Base-by-base conservation (phyloP, 169 alveolate genomes). In the Perkinsus marinus region DNA sequence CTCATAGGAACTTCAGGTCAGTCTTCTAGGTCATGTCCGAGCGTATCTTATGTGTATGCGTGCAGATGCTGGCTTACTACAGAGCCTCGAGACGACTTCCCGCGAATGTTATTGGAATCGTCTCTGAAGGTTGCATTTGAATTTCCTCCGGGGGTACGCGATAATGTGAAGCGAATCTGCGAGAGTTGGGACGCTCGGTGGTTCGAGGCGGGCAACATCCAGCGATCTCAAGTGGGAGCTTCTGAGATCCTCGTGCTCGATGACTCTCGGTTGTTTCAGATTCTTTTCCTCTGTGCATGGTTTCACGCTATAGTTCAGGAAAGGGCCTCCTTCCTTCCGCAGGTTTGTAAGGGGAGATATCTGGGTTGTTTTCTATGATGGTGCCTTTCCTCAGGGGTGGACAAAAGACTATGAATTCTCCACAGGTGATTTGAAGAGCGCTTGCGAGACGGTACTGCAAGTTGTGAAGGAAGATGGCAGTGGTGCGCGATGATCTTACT, bases 81-180 rank as follows among this genome's bases (percentile, higher is more conserved):
- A 30, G 99, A 97, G 93, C 96, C 98, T 16, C 98, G 97, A 93
- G 93, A 92, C 39, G 96, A 97, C 93, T 97, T 97, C 97, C 98
- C 98, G 69, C 95, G 98, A 17, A 97, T 97, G 30, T 93, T 97
- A 68, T 93, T 97, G 68, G 97, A 97, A 94, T 93, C 98, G 10
- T 95, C 97, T 41, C 93, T 96, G 79, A 97, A 96, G 90, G 95
- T 96, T 43, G 96, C 98, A 43, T 97, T 95, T 93, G 99, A 97
- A 90, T 96, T 98, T n/a, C 99, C 99, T 26, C 99, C 99, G 22
- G 99, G 99, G 10, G 93, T 97, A 37, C 96, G 97, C 93, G 97
- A 97, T 92, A 97, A 97, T 92, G 79, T 97, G 93, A 95, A 95
- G 92, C 94, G 99, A 93, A 97, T 96, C 34, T 95, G 94, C 94